These are phyloP conservation scores for Sparassis latifolia DNA, from an alignment of 1,284 basidiomycete genomes.

Conservation along the genomic window DNA sequence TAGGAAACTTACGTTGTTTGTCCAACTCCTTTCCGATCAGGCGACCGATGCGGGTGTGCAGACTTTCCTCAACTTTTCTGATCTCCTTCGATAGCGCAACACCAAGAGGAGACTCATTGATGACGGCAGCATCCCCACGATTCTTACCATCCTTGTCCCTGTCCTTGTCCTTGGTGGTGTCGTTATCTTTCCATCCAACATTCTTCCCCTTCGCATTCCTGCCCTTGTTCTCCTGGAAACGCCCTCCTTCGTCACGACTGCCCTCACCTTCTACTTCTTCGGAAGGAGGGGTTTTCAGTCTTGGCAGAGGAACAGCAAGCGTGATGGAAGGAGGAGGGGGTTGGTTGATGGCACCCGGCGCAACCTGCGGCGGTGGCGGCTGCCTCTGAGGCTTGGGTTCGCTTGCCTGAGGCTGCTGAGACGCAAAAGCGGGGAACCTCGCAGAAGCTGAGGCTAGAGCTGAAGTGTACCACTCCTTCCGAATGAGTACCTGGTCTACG, in stretches of 20 bases:
- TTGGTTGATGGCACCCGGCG: conserved; percentile 11
- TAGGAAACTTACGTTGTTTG: conserved; percentile 60
- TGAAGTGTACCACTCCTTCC: conserved; percentile 73
- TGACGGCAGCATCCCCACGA: conserved; percentile 32
- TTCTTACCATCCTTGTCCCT: conserved; percentile 33
- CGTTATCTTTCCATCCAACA: conserved; percentile 57
- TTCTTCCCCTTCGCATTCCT: conserved; percentile 54
- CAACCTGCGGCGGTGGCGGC: conserved; percentile 23
- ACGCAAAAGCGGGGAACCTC: conserved; percentile 54
- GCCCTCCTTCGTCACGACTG: conserved; percentile 46
- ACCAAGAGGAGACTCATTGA: conserved; percentile 47
- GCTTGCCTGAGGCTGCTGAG: conserved; percentile 9
- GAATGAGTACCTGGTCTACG: conserved; percentile 77
- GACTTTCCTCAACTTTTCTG: conserved; percentile 71
- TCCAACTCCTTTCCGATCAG: conserved; percentile 80
- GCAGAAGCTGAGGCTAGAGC: conserved; percentile 48
- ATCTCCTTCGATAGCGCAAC: conserved; percentile 64
- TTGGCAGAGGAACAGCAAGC: conserved; percentile 27
- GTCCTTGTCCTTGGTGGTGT: conserved; percentile 34
- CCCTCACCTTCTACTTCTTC: conserved; percentile 65
- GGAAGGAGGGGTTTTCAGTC: conserved; percentile 60
- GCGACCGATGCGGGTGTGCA: conserved; percentile 66
- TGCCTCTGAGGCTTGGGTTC: conserved; percentile 35
- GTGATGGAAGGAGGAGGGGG: conserved; percentile 30
- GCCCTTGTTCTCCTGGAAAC: conserved; percentile 43